phyloP scores from a whole-genome alignment of 2,329 filamentous ascomycete genomes.

The Trichoderma sp. region DNA sequence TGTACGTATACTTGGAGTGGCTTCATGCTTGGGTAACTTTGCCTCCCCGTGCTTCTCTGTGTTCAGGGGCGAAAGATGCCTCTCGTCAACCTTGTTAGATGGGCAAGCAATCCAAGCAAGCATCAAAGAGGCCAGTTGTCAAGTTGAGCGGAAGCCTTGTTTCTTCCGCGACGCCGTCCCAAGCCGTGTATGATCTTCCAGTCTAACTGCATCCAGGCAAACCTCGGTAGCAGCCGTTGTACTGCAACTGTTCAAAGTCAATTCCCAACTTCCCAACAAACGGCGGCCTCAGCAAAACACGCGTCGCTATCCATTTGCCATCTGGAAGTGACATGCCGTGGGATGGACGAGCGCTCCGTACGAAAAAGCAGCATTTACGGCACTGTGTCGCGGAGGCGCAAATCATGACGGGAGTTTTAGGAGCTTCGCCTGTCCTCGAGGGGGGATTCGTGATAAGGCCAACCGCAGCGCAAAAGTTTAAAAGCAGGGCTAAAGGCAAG shows the following conservation, averaged over 20 bases:
- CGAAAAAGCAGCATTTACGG: background rate
- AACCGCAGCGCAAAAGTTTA: background rate
- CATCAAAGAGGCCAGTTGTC: background rate
- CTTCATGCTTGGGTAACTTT: background rate
- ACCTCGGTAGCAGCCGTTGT: background rate
- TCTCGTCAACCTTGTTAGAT: background rate
- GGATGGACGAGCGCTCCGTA: background rate
- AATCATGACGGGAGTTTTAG: background rate
- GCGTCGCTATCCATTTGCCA: background rate
- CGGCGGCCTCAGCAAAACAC: background rate
- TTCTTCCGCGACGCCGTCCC: background rate
- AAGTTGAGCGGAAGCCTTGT: background rate
- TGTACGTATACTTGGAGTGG: background rate
- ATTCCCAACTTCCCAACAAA: background rate
- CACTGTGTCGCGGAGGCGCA: background rate
- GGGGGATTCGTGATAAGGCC: background rate
- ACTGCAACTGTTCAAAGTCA: background rate
- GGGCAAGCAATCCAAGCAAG: background rate
- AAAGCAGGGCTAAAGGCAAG: background rate
- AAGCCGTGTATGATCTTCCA: background rate
- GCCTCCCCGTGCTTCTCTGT: background rate
- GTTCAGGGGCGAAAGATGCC: background rate
- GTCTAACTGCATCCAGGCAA: background rate
- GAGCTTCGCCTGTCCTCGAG: background rate
- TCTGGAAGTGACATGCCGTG: background rate